A percentile compares a stretch with the other conserved stretches of the same genome.
phyloP scores from a whole-genome alignment of 768 basidiomycete genomes.

The Hericium alpestre region DNA sequence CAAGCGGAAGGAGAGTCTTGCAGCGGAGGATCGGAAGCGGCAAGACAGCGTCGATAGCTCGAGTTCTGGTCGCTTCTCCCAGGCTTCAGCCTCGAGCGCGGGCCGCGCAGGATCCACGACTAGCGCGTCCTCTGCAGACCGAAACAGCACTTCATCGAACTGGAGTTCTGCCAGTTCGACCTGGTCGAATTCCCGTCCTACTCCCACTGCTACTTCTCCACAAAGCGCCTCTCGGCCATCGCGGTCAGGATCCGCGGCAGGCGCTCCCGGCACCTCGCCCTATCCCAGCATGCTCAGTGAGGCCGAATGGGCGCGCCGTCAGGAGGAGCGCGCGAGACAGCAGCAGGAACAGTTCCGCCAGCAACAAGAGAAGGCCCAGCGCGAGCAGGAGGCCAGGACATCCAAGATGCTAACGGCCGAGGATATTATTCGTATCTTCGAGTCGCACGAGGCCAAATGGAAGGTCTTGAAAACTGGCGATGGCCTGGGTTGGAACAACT shows the following conservation, averaged over 20 bases:
- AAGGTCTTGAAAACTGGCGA: conserved; percentile 25
- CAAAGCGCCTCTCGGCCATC: conserved; percentile 6
- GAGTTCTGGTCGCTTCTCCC: background rate
- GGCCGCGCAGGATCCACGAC: conserved; percentile 15
- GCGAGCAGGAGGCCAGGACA: conserved; percentile 29
- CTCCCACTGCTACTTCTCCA: conserved; percentile 9
- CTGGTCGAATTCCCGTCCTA: conserved; percentile 10
- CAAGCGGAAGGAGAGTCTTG: too few relatives aligned
- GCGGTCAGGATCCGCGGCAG: conserved; percentile 4
- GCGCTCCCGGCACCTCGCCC: conserved; percentile 10
- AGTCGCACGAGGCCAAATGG: conserved; percentile 57
- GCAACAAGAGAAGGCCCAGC: conserved; percentile 52
- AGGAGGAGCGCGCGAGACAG: conserved; percentile 49
- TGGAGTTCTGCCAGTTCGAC: conserved; percentile 12
- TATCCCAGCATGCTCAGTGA: conserved; percentile 23
- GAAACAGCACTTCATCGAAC: conserved; percentile 9
- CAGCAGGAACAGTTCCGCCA: conserved; percentile 62
- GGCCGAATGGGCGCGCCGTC: conserved; percentile 52
- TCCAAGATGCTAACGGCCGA: conserved; percentile 43
- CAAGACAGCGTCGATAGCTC: conserved; percentile 19
- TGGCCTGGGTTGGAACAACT: conserved; percentile 50
- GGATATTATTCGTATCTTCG: conserved; percentile 44
- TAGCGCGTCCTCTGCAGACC: conserved; percentile 9
- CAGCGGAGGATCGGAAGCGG: conserved; percentile 12
- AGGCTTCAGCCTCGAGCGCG: background rate